Conservation (phyloP, 805 yeast genomes). For the Starmerella etchellsii region DNA sequence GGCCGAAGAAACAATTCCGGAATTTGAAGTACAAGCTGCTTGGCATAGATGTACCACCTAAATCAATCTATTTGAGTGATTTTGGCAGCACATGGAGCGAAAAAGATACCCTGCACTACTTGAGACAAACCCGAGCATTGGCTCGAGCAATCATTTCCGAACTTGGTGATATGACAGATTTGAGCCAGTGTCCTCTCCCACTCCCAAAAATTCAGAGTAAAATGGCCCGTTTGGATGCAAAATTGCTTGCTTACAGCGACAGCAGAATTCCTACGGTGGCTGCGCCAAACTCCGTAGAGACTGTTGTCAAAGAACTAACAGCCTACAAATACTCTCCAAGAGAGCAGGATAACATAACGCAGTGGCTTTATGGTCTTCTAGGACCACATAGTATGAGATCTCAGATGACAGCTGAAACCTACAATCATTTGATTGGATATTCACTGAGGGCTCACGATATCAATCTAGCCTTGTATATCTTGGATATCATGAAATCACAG, state of each 20-base stretch:
- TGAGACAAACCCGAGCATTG: slow-evolving; percentile 12
- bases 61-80: not conserved
- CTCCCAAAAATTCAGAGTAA: slow-evolving; percentile 2
- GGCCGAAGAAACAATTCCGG: not conserved
- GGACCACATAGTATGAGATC: not conserved
- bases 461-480: slow-evolving; percentile 8
- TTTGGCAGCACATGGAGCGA: slow-evolving; percentile 6
- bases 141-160: slow-evolving; percentile 4
- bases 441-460: slow-evolving; percentile 10
- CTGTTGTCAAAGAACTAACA: slow-evolving; percentile 1
- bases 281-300: not conserved
- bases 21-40: slow-evolving; percentile 5
- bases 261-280: not conserved
- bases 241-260: not conserved
- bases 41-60: not conserved
- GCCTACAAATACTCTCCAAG: slow-evolving; percentile 6
- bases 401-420: not conserved
- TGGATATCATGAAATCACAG: slow-evolving; percentile 5
- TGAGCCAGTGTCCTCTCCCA: not conserved
- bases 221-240: not conserved
- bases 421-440: slow-evolving; percentile 13
- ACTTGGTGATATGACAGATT: slow-evolving; percentile 9
- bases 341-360: slow-evolving; percentile 1
- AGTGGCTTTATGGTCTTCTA: slow-evolving; percentile 3
- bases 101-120: slow-evolving; percentile 11